Base-by-base conservation (phyloP, 805 yeast genomes). In the Sugiyamaella valdiviana region DNA sequence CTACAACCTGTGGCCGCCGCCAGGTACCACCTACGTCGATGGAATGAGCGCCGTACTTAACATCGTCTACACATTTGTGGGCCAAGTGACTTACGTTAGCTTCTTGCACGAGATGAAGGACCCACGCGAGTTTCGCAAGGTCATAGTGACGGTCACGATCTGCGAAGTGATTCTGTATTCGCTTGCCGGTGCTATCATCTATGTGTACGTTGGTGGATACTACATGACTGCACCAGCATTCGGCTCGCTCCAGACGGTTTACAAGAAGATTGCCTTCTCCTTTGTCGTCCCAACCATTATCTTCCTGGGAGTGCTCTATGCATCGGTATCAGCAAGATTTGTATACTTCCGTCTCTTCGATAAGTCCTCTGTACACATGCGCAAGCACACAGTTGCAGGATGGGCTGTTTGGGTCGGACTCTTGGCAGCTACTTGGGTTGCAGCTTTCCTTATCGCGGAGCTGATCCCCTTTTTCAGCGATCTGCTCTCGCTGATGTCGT, bases 391-490 rank as follows among this genome's bases (percentile, higher is more conserved):
- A 0, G 52, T 63, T 20, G 53, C 63, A 21, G 82, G 83, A 5
- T 79, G 84, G 83, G 41, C 57, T 2, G 66, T 69, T 10, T 79
- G 84, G 84, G 57, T 66, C 3, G 70, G 63, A 0, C 56, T 78
- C 43, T 69, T 76, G 50, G 57, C 66, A 9, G 48, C 55, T 1
- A 65, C 75, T 19, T 79, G 83, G 83, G 58, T 72, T 12, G 23
- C 73, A 4, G 82, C 82, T 0, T 79, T 77, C 52, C 63, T 78
- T n/a, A 67, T 79, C 56, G 83, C 82, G 1, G 82, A 79, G 59
- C 83, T 76, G 24, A 78, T 79, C 56, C 84, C 84, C n/a, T 78
- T 79, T 61, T 79, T 79, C 63, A 71, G 77, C 22, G 83, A 78
- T 55, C 62, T 79, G 51, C 65, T 79, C 29, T 71, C 81, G 2